A percentile compares a stretch with the other conserved stretches of the same genome.
These are phyloP conservation scores for Linanthus parryae DNA, from an alignment of 148 eudicot genomes.

Conservation along the genomic window DNA sequence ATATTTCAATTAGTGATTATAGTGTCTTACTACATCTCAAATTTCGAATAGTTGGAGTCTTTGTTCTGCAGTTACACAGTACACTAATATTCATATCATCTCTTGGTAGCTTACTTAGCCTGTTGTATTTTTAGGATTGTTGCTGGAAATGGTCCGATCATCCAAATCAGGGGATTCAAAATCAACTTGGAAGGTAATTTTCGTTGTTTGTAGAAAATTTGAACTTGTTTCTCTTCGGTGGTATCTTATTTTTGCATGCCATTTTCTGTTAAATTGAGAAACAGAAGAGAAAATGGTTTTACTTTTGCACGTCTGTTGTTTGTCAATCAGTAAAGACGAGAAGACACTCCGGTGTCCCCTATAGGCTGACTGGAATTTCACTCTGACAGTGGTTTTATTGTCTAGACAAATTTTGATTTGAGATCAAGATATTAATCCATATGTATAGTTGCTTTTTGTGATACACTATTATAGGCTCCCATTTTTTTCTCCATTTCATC, in stretches of 20 bases:
- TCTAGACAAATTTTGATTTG: too few species aligned
- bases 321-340: not conserved
- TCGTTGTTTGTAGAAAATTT: not conserved
- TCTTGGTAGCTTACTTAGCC: not conserved
- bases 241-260: not conserved
- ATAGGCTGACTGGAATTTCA: not conserved
- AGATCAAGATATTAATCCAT: too few species aligned
- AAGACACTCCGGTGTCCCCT: not conserved
- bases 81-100: not conserved
- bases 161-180: conserved; percentile 49
- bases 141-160: conserved; percentile 77
- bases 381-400: too few species aligned
- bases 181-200: conserved; percentile 77
- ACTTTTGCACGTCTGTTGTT: not conserved
- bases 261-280: not conserved
- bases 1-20: not conserved
- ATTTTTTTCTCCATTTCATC: too few species aligned
- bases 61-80: not conserved
- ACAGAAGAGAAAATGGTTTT: not conserved
- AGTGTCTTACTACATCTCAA: not conserved
- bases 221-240: not conserved
- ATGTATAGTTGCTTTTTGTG: too few species aligned
- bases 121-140: conserved; percentile 49
- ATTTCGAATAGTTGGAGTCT: not conserved
- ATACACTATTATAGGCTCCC: too few species aligned